phyloP scores from a whole-genome alignment of 2,329 filamentous ascomycete genomes.

The Nigrospora sphaerica region DNA sequence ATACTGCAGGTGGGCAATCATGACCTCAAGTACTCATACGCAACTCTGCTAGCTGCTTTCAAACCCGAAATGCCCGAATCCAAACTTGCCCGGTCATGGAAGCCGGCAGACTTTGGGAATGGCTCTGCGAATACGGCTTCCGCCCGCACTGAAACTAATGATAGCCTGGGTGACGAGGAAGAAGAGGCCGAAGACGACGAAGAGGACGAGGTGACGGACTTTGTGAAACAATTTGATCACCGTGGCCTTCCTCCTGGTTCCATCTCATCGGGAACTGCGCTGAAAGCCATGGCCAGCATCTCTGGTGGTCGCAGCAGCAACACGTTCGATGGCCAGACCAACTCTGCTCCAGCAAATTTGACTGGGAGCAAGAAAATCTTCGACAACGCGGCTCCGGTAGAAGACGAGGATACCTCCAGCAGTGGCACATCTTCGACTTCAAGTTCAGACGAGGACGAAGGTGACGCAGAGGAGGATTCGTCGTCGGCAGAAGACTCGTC shows the following conservation, averaged over 20 bases:
- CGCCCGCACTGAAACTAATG: conserved; percentile 7
- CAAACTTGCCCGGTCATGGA: background rate
- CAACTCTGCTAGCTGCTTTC: conserved; percentile 23
- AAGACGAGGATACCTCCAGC: conserved; percentile 13
- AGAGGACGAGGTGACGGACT: conserved; percentile 17
- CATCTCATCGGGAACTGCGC: conserved; percentile 27
- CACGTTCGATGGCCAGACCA: conserved; percentile 3
- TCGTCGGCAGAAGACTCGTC: conserved; percentile 7
- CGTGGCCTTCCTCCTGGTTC: conserved; percentile 31
- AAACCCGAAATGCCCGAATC: conserved; percentile 17
- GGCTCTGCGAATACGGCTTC: background rate
- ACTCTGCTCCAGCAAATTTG: conserved; percentile 6
- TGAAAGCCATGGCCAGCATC: conserved; percentile 24
- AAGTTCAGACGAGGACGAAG: conserved; percentile 12
- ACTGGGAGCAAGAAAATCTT: conserved; percentile 7
- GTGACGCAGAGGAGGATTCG: conserved; percentile 5
- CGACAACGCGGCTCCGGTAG: conserved; percentile 7
- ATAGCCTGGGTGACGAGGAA: conserved; percentile 18
- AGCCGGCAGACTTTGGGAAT: background rate
- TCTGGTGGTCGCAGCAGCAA: conserved; percentile 18
- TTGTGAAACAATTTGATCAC: conserved; percentile 25
- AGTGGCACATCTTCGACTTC: conserved; percentile 13
- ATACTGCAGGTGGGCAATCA: conserved; percentile 24
- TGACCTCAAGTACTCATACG: conserved; percentile 30
- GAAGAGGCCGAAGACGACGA: conserved; percentile 16